These are phyloP conservation scores for Penicillium sp. DNA, from an alignment of 2,329 filamentous ascomycete species.

Conservation along the genomic window DNA sequence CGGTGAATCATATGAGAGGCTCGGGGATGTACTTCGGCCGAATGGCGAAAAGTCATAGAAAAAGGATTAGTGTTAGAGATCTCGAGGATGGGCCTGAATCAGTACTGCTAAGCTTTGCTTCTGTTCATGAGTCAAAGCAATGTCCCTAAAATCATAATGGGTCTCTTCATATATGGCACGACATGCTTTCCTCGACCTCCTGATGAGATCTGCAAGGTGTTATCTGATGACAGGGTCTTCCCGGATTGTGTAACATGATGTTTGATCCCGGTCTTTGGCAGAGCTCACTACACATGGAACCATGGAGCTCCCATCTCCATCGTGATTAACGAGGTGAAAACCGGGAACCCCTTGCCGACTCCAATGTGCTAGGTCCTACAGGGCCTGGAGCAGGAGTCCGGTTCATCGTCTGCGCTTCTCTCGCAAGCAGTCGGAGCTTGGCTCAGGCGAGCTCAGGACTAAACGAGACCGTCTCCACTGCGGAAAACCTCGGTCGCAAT, in stretches of 20 bases:
- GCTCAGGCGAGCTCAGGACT: conserved; percentile 1
- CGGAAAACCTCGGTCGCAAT: conserved; percentile 2
- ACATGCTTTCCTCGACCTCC: background rate
- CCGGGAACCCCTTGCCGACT: background rate
- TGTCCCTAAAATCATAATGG: background rate
- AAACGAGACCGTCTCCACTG: conserved; percentile 5
- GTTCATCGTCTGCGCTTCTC: background rate
- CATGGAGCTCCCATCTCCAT: background rate
- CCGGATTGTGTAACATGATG: background rate
- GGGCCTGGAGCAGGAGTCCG: background rate
- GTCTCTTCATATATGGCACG: background rate
- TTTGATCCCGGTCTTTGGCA: background rate
- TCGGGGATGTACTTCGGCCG: background rate
- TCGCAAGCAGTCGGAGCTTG: background rate
- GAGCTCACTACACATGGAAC: background rate
- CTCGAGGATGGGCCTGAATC: background rate
- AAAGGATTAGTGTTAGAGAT: background rate
- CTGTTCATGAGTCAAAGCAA: background rate
- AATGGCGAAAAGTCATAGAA: background rate
- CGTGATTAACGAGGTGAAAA: background rate
- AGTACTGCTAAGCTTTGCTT: background rate
- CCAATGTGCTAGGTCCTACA: background rate
- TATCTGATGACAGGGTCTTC: background rate
- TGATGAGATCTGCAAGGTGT: conserved; percentile 2
- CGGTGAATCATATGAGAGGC: background rate